Evolutionary conservation across 208 protist genomes (phyloP), one percentile per base, ranked within the genome.

Genomic region (Trichomonas tenax): DNA sequence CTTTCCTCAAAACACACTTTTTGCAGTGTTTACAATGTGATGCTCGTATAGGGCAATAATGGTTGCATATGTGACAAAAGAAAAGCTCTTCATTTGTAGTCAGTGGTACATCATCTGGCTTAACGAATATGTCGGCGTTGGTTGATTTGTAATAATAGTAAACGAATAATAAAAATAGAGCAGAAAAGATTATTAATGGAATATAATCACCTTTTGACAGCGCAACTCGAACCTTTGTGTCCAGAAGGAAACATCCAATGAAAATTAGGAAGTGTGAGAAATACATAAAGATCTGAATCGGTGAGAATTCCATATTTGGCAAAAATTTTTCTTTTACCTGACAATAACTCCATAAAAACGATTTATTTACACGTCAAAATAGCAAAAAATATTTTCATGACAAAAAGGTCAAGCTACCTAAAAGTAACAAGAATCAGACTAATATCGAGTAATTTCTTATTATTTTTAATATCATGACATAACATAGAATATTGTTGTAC

Each of bases 11-110:
- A 26, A 93, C 86, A 93, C 86, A 93, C 26, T 93, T 48, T n/a
- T 93, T 40, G 36, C 86, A 93, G 21, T 48, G 40, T 93, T 93
- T 93, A 31, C 86, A 93, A 51, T 93, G 86, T 34, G 86, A 93
- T 36, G 86, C 86, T 0, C 86, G 40, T 31, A 93, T 0, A 26
- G 86, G 86, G n/a, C 15, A n/a, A 51, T 51, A 51, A 48, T 58
- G 17, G 17, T 93, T 23, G 44, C 86, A 93, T 51, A 49, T 9
- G 8, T 48, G 3, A 31, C 86, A 93, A 58, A 93, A 93, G 45
- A 93, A 93, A 46, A 89, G 46, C 3, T 89, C 38, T n/a, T 93
- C 44, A 21, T 40, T 26, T 51, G 41, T 26, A 34, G 34, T 17
- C 3, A 51, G 8, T 51, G 23, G 86, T 15, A 15, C 6, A 51